A percentile compares a stretch with the other conserved stretches of the same genome.
These are phyloP conservation scores for Aspergillus affinis DNA, from an alignment of 495 filamentous ascomycete species.

Conservation along the genomic window DNA sequence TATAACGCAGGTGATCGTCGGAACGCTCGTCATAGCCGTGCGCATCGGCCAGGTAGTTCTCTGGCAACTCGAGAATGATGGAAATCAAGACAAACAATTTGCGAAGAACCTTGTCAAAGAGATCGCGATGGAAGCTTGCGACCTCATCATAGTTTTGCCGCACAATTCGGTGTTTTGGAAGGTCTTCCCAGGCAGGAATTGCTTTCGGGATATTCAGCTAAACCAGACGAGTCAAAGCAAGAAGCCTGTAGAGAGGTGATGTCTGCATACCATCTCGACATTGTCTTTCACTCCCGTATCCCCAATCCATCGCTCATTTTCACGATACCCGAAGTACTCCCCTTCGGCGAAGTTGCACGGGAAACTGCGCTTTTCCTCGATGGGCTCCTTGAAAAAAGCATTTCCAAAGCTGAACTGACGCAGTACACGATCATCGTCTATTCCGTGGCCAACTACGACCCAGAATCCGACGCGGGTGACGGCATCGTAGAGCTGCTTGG, in stretches of 20 bases:
- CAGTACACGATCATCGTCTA: slow-evolving; percentile 37
- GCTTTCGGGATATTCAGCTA: slow-evolving; percentile 51
- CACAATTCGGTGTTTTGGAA: slow-evolving; percentile 25
- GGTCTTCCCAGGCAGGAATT: slow-evolving; percentile 39
- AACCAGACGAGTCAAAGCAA: not conserved
- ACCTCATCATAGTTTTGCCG: slow-evolving; percentile 26
- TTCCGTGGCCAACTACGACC: slow-evolving; percentile 32
- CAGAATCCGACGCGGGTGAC: slow-evolving; percentile 48
- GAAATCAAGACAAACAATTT: slow-evolving; percentile 40
- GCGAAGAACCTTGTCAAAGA: slow-evolving; percentile 20
- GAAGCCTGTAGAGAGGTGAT: too few relatives aligned
- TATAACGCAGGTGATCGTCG: slow-evolving; percentile 54
- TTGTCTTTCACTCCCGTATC: slow-evolving; percentile 47
- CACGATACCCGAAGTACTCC: slow-evolving; percentile 47
- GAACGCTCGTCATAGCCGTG: slow-evolving; percentile 49
- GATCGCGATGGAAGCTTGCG: slow-evolving; percentile 23
- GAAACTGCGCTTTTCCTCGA: slow-evolving; percentile 35
- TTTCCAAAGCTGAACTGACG: slow-evolving; percentile 42
- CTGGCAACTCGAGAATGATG: slow-evolving; percentile 53
- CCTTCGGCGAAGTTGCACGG: slow-evolving; percentile 44
- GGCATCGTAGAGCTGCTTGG: slow-evolving; percentile 54
- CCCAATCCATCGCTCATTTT: slow-evolving; percentile 44
- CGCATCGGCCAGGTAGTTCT: slow-evolving; percentile 46
- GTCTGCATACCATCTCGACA: slow-evolving; percentile 37
- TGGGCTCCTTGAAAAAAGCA: slow-evolving; percentile 37